phyloP scores from a whole-genome alignment of 2,329 filamentous ascomycete genomes.

The Clonostachys solani region DNA sequence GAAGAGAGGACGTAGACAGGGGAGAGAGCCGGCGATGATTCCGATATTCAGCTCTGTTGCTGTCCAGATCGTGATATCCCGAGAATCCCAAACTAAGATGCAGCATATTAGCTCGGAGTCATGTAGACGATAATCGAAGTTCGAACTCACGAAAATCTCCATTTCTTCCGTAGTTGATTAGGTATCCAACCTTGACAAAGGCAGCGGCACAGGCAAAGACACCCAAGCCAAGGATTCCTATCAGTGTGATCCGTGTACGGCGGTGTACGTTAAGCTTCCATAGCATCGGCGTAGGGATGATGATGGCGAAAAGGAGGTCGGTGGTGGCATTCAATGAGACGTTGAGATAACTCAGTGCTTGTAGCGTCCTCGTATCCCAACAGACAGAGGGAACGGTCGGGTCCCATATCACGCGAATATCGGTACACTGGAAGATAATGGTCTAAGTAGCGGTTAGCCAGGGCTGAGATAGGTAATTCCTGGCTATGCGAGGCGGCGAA shows the following conservation, averaged over 20 bases:
- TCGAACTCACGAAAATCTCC: conserved; percentile 22
- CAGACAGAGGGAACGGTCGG: conserved; percentile 27
- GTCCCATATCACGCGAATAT: conserved; percentile 41
- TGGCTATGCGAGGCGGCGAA: neutral
- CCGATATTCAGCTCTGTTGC: conserved; percentile 29
- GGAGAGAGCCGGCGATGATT: conserved; percentile 28
- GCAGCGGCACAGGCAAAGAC: conserved; percentile 37
- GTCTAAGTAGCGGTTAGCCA: conserved; percentile 18
- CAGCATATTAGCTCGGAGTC: conserved; percentile 9
- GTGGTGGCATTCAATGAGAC: conserved; percentile 25
- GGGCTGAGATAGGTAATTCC: neutral
- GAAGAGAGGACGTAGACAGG: conserved; percentile 26
- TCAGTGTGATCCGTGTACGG: conserved; percentile 30
- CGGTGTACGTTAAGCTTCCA: conserved; percentile 33
- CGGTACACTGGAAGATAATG: conserved; percentile 40
- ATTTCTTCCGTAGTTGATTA: conserved; percentile 28
- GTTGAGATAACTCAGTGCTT: conserved; percentile 37
- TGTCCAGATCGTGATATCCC: conserved; percentile 42
- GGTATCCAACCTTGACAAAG: conserved; percentile 32
- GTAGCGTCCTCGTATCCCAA: conserved; percentile 30
- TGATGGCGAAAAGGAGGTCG: conserved; percentile 29
- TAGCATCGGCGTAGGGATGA: conserved; percentile 30
- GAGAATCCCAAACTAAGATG: conserved; percentile 27
- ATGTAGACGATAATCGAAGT: no score
- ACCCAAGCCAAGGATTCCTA: conserved; percentile 34